Evolutionary conservation across 1,284 basidiomycete species (phyloP), one percentile per base, ranked within the genome.

Genomic region (Phellopilus nigrolimitatus): DNA sequence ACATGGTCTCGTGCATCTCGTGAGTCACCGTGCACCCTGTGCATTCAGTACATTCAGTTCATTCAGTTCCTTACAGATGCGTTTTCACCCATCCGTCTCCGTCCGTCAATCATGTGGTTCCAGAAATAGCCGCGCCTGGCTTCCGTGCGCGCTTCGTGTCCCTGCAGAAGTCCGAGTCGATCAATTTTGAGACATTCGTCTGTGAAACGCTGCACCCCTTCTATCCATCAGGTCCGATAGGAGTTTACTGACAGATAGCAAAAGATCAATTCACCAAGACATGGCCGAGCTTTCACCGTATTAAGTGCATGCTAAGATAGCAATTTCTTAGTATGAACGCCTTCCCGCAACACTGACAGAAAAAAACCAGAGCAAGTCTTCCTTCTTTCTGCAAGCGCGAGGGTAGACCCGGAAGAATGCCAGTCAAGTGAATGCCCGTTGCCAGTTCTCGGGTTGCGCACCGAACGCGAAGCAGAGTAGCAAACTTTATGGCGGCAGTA

Each of bases 261-360:
- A 25, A 17, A 21, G 43, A 17, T 25, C 6, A 42, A 38, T 51
- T 44, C 49, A 43, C 41, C 41, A 27, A 45, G 49, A 22, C 49
- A 51, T 38, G n/a, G 12, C 49, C 49, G 49, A 51, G 22, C 45
- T 45, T 51, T 9, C 40, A 42, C 49, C 49, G 49, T 39, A 19
- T 9, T n/a, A n/a, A n/a, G n/a, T n/a, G n/a, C n/a, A n/a, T n/a
- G n/a, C n/a, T n/a, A n/a, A n/a, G n/a, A n/a, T n/a, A n/a, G n/a
- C n/a, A n/a, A n/a, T n/a, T n/a, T n/a, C n/a, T n/a, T n/a, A 34
- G 13, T 5, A 44, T 8, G 27, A n/a, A 44, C 30, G 13, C 15
- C 30, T 17, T n/a, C 10, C 30, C 28, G 19, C 17, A 3, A 13
- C n/a, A 31, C 9, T 19, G 9, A 8, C 30, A 21, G 5, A 17